phyloP scores from a whole-genome alignment of 2,329 filamentous ascomycete species.

The Epichloe aotearoae region DNA sequence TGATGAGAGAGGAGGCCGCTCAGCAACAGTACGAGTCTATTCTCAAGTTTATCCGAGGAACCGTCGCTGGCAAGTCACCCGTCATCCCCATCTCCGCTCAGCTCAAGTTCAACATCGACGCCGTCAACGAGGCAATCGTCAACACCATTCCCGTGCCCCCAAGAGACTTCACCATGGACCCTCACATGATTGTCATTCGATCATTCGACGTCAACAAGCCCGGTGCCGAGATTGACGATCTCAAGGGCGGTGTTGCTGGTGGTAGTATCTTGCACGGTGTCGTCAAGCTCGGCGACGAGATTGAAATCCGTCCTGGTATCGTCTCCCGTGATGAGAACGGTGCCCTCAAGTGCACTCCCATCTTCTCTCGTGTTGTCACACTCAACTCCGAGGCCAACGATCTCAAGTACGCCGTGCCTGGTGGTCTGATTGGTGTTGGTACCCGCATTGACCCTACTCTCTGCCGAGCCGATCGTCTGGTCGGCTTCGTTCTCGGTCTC shows the following conservation, averaged over 20 bases:
- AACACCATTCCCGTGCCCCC: conserved; percentile 86
- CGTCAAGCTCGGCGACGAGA: conserved; percentile 92
- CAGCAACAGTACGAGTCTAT: conserved; percentile 94
- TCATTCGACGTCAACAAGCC: conserved; percentile 99
- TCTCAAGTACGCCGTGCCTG: conserved; percentile 94
- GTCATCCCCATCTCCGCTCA: conserved; percentile 96
- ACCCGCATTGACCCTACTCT: conserved; percentile 95
- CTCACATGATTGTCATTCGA: conserved; percentile 98
- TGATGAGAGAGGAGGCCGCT: conserved; percentile 93
- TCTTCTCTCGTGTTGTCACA: conserved; percentile 88
- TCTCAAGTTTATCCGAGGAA: conserved; percentile 95
- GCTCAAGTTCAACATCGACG: conserved; percentile 99
- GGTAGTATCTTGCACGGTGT: conserved; percentile 94
- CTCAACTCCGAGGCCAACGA: conserved; percentile 98
- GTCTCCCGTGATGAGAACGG: conserved; percentile 90
- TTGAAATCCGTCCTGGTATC: conserved; percentile 97
- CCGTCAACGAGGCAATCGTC: conserved; percentile 91
- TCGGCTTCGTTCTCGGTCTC: conserved; percentile 93
- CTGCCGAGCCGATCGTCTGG: conserved; percentile 95
- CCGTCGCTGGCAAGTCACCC: conserved; percentile 84
- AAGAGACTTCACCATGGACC: conserved; percentile 81
- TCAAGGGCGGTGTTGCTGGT: conserved; percentile 97
- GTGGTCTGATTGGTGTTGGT: conserved; percentile 95
- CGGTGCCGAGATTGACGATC: conserved; percentile 93
- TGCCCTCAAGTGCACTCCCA: conserved; percentile 90